These are phyloP conservation scores for Naganishia kalamii DNA, from an alignment of 768 basidiomycete species.

Conservation along the genomic window DNA sequence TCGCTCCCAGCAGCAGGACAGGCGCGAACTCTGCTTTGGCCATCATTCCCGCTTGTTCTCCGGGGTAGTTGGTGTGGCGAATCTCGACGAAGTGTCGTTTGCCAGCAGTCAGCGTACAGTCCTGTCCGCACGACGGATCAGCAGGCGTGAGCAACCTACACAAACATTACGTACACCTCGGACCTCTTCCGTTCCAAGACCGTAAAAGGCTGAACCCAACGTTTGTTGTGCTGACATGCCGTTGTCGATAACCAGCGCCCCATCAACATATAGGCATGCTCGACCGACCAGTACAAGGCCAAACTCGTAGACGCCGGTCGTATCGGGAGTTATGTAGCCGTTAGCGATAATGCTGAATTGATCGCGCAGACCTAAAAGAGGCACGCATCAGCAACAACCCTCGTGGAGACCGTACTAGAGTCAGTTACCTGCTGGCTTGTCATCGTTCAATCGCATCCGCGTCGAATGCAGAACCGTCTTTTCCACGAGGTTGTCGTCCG, in stretches of 20 bases:
- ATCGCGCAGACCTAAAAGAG: conserved; percentile 59
- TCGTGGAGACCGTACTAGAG: neutral
- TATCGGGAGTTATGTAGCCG: conserved; percentile 43
- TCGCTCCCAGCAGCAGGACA: conserved; percentile 17
- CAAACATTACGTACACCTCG: neutral
- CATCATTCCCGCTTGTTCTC: conserved; percentile 33
- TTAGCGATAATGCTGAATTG: conserved; percentile 52
- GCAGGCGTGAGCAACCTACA: neutral
- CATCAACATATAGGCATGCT: conserved; percentile 33
- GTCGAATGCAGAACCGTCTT: conserved; percentile 55
- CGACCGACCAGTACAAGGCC: conserved; percentile 43
- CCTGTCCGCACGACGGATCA: neutral
- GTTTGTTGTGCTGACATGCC: conserved; percentile 30
- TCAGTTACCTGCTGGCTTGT: conserved; percentile 54
- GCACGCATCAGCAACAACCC: conserved; percentile 22
- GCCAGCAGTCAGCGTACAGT: neutral
- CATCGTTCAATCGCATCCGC: conserved; percentile 61
- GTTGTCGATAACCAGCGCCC: conserved; percentile 36
- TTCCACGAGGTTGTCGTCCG: conserved; percentile 44
- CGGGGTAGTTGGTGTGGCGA: neutral
- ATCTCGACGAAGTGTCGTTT: conserved; percentile 54
- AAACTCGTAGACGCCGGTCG: conserved; percentile 51
- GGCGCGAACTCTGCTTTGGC: neutral
- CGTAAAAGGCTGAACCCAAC: conserved; percentile 12
- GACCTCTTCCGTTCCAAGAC: conserved; percentile 1